phyloP scores from a whole-genome alignment of 2,329 filamentous ascomycete species.

The Pseudopyricularia cyperi region DNA sequence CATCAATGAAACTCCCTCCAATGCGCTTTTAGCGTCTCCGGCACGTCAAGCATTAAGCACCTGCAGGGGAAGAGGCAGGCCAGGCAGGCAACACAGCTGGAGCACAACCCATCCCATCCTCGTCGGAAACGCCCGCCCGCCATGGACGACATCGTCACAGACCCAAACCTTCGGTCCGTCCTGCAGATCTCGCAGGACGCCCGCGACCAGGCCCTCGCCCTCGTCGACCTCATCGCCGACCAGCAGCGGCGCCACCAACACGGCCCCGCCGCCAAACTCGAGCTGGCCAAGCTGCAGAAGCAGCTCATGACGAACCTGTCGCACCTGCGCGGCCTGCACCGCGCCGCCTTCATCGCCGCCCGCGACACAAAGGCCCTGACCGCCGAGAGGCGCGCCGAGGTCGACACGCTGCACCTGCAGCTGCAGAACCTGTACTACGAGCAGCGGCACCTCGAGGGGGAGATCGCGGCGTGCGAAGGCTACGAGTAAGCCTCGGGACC shows the following conservation, averaged over 20 bases:
- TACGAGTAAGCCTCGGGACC: conserved; percentile 57
- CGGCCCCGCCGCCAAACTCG: conserved; percentile 27
- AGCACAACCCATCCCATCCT: too few species aligned
- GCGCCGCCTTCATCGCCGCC: conserved; percentile 66
- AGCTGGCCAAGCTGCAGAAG: conserved; percentile 66
- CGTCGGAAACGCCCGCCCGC: too few species aligned
- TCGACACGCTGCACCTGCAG: conserved; percentile 82
- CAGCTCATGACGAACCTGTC: conserved; percentile 66
- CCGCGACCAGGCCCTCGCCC: conserved; percentile 54
- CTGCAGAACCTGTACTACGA: conserved; percentile 96
- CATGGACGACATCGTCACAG: conserved; percentile 50
- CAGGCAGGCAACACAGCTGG: too few species aligned
- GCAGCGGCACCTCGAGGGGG: conserved; percentile 76
- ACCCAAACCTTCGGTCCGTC: conserved; percentile 52
- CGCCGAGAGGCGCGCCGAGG: conserved; percentile 76
- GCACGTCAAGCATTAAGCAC: background rate
- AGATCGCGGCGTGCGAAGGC: conserved; percentile 80
- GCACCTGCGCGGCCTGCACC: conserved; percentile 70
- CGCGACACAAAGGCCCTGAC: conserved; percentile 79
- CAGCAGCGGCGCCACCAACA: conserved; percentile 12
- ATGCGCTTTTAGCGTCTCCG: too few species aligned
- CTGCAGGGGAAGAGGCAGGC: background rate
- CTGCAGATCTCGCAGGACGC: conserved; percentile 62
- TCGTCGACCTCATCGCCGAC: conserved; percentile 40
- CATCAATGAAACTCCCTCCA: too few species aligned